Evolutionary conservation across 768 basidiomycete genomes (phyloP).

Genomic region (Lactifluus volemus): DNA sequence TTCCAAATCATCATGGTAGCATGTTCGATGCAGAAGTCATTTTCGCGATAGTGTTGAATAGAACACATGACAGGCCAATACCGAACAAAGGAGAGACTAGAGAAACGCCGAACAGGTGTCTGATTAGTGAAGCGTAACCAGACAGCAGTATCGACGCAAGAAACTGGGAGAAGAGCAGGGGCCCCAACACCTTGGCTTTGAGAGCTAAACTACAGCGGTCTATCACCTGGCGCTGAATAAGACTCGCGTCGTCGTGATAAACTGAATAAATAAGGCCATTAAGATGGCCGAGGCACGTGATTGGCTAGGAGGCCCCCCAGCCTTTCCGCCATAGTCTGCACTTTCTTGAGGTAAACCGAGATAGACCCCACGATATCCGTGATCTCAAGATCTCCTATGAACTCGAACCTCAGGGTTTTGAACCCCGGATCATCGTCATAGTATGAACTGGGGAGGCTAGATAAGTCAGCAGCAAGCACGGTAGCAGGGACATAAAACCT

Average conservation of each 20-base stretch:
- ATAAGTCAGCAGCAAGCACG: not conserved
- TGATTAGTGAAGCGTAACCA: not conserved
- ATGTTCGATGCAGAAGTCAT: not conserved
- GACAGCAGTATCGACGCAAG: not conserved
- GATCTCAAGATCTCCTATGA: slow-evolving; percentile 4
- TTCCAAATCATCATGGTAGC: no score
- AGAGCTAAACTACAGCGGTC: no score
- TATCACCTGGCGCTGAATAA: no score
- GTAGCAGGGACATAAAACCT: not conserved
- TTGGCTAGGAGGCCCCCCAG: not conserved
- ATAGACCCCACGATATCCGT: slow-evolving; percentile 6
- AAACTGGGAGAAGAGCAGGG: not conserved
- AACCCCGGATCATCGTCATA: slow-evolving; percentile 1
- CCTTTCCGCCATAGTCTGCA: slow-evolving; percentile 2
- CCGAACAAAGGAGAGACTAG: not conserved
- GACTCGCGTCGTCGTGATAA: not conserved
- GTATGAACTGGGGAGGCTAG: slow-evolving; percentile 6
- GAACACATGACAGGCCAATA: not conserved
- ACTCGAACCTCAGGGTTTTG: slow-evolving; percentile 1
- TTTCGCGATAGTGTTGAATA: not conserved
- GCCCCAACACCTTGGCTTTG: not conserved
- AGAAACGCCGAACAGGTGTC: not conserved
- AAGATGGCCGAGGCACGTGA: not conserved
- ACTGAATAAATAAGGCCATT: not conserved
- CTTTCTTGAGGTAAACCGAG: slow-evolving; percentile 10